A percentile compares a stretch with the other conserved stretches of the same genome.
Conservation (phyloP, 2,329 filamentous ascomycete genomes). For the Nannizzia gypsea region DNA sequence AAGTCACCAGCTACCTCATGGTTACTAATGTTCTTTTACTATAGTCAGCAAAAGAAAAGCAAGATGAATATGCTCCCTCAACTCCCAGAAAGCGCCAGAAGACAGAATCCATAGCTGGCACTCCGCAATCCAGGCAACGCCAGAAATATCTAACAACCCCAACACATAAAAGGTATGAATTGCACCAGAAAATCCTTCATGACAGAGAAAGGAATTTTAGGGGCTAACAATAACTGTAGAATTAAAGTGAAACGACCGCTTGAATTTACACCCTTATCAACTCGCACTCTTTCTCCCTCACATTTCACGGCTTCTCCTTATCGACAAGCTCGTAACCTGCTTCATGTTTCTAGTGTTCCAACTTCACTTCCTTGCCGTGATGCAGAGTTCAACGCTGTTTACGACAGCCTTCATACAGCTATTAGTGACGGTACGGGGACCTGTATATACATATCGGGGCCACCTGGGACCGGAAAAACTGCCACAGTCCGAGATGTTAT, state of each 20-base stretch:
- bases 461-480: slow-evolving; percentile 92
- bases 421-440: slow-evolving; percentile 88
- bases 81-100: slow-evolving; percentile 50
- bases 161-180: slow-evolving; percentile 47
- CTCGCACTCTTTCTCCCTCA: slow-evolving; percentile 64
- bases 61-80: slow-evolving; percentile 21
- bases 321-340: slow-evolving; percentile 71
- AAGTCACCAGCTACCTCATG: not conserved
- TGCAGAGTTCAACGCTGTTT: slow-evolving; percentile 80
- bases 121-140: slow-evolving; percentile 32
- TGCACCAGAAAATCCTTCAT: not conserved
- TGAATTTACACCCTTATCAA: slow-evolving; percentile 91
- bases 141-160: slow-evolving; percentile 45
- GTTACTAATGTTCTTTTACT: not conserved
- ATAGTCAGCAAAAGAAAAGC: slow-evolving; percentile 20
- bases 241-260: slow-evolving; percentile 74
- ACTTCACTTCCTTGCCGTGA: slow-evolving; percentile 82
- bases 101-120: slow-evolving; percentile 33
- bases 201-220: not conserved
- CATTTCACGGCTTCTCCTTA: slow-evolving; percentile 75
- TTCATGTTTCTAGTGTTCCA: slow-evolving; percentile 91
- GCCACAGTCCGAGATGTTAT: slow-evolving; percentile 95
- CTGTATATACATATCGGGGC: slow-evolving; percentile 99
- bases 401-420: slow-evolving; percentile 84
- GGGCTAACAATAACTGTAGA: slow-evolving; percentile 20